A percentile compares a stretch with the other conserved stretches of the same genome.
Evolutionary conservation across 129 eudicot genomes (phyloP).

Genomic region (Artemisia annua): DNA sequence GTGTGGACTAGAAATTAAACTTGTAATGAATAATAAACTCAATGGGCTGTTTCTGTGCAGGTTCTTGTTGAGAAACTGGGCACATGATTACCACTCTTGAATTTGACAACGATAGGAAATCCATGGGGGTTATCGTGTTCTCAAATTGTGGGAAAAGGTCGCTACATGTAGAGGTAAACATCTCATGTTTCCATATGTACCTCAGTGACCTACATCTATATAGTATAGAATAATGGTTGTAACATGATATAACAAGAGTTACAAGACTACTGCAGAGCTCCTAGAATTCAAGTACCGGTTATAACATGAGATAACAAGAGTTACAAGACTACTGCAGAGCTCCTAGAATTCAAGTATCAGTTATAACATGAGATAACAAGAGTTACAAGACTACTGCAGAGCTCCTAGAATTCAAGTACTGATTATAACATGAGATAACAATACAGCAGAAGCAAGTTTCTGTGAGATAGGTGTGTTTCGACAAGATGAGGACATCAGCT

Average conservation of each 20-base stretch:
- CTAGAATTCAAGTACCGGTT: conserved; percentile 94
- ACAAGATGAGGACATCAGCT: conserved; percentile 55
- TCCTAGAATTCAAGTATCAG: conserved; percentile 94
- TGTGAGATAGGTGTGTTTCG: conserved; percentile 70
- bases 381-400: too few species aligned
- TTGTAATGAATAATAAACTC: too few species aligned
- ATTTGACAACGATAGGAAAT: conserved; percentile 86
- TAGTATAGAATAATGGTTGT: too few species aligned
- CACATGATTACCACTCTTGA: conserved; percentile 79
- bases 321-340: conserved; percentile 30
- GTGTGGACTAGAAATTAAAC: too few species aligned
- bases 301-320: too few species aligned
- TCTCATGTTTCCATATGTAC: not conserved
- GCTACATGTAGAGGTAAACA: conserved; percentile 71
- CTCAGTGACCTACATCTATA: too few species aligned
- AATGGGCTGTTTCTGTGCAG: too few species aligned
- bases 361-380: conserved; percentile 93
- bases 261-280: conserved; percentile 42
- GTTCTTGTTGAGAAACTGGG: too few species aligned
- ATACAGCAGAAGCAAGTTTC: conserved; percentile 95
- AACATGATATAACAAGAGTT: not conserved
- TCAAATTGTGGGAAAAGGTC: conserved; percentile 59
- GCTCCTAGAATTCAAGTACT: too few species aligned
- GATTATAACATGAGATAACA: conserved; percentile 43
- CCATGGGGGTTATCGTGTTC: conserved; percentile 72